A percentile compares a stretch with the other conserved stretches of the same genome.
Evolutionary conservation across 2,329 filamentous ascomycete genomes (phyloP).

Genomic region (Acephala macrosclerotiorum): DNA sequence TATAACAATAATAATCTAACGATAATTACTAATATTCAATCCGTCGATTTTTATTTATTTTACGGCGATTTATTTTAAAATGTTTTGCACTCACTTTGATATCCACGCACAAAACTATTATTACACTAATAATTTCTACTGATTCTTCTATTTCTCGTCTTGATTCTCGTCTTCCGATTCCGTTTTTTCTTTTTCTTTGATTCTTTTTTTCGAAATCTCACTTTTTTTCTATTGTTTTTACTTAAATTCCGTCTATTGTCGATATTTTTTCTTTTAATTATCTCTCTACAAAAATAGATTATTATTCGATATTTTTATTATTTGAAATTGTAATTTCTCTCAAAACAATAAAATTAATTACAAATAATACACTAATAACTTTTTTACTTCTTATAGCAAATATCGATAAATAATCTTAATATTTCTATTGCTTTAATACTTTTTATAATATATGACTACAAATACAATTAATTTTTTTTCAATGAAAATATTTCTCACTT

Average conservation of each 20-base stretch:
- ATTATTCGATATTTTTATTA: background rate
- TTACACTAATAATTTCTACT: background rate
- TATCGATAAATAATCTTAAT: slow-evolving; percentile 41
- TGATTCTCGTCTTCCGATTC: background rate
- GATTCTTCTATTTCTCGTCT: background rate
- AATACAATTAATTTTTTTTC: slow-evolving; percentile 30
- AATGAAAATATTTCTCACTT: slow-evolving; percentile 27
- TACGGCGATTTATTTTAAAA: slow-evolving; percentile 16
- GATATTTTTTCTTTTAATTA: slow-evolving; percentile 18
- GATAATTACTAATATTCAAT: slow-evolving; percentile 23
- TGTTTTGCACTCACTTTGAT: slow-evolving; percentile 19
- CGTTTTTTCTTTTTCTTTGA: background rate
- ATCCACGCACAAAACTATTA: background rate
- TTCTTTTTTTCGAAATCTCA: background rate
- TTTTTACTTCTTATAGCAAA: slow-evolving; percentile 37
- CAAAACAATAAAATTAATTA: slow-evolving; percentile 37
- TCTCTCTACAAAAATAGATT: background rate
- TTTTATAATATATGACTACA: slow-evolving; percentile 38
- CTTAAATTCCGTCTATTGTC: slow-evolving; percentile 22
- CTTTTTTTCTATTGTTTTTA: background rate
- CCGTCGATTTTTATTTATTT: slow-evolving; percentile 13
- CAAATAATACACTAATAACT: slow-evolving; percentile 28
- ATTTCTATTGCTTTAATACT: slow-evolving; percentile 31
- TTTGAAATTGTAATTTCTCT: slow-evolving; percentile 24
- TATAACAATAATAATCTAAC: slow-evolving; percentile 16